Conservation (phyloP, 352 stramenopile species). For the Phytopythium helicoides region DNA sequence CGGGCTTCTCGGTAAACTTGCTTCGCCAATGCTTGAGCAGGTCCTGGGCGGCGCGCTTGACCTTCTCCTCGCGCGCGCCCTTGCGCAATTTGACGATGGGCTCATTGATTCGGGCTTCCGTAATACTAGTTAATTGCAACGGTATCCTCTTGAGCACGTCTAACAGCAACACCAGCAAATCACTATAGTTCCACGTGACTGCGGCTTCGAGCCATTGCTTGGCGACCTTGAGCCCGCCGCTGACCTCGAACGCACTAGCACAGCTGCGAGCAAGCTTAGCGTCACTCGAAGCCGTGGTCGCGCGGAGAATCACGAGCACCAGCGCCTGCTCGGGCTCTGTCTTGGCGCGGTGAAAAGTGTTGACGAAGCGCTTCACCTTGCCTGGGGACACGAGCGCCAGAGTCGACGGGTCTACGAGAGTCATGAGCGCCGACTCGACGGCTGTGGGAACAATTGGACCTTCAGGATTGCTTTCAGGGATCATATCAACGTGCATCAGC, state of each 20-base stretch:
- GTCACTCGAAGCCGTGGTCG: conserved; percentile 52
- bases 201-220: conserved; percentile 76
- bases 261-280: conserved; percentile 57
- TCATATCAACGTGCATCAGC: not conserved
- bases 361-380: conserved; percentile 57
- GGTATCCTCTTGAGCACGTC: conserved; percentile 79
- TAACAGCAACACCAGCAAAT: conserved; percentile 78
- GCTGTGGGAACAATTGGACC: conserved; percentile 18
- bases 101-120: conserved; percentile 85
- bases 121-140: conserved; percentile 85
- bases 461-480: not conserved
- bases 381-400: conserved; percentile 46
- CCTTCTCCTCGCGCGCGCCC: conserved; percentile 68
- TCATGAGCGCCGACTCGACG: conserved; percentile 45
- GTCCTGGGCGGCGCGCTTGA: conserved; percentile 76
- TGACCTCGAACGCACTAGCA: conserved; percentile 66
- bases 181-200: conserved; percentile 76
- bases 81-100: conserved; percentile 87
- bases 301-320: conserved; percentile 67
- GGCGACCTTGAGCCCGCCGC: conserved; percentile 68
- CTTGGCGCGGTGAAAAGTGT: conserved; percentile 54
- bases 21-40: conserved; percentile 83
- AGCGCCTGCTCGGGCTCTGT: conserved; percentile 70
- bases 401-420: conserved; percentile 51
- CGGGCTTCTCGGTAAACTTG: conserved; percentile 78